phyloP scores from a whole-genome alignment of 2,329 filamentous ascomycete genomes.

The Talaromyces rugulosus region DNA sequence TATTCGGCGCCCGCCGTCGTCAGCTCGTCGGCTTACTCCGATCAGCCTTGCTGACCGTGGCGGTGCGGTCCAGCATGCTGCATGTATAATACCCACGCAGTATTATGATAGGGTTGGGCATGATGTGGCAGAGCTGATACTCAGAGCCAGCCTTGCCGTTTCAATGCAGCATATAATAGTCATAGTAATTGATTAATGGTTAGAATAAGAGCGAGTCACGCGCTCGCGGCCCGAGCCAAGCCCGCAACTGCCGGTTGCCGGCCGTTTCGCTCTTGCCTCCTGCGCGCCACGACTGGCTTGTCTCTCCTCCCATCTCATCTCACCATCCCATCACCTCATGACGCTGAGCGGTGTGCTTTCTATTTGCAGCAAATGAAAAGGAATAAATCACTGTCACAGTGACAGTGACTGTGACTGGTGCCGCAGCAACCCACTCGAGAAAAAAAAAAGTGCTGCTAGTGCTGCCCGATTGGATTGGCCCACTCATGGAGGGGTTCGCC shows the following conservation, averaged over 20 bases:
- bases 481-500: neutral
- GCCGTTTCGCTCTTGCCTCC: neutral
- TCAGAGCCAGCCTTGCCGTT: neutral
- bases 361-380: neutral
- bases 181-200: neutral
- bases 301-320: neutral
- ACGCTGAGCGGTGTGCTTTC: neutral
- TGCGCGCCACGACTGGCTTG: neutral
- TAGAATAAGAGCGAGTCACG: neutral
- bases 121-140: neutral
- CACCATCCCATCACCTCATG: neutral
- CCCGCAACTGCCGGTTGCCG: neutral
- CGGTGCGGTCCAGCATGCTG: neutral
- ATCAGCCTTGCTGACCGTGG: constrained; percentile 1
- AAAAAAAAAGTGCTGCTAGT: neutral
- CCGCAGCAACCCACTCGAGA: neutral
- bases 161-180: neutral
- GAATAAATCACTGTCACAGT: neutral
- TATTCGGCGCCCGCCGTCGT: neutral
- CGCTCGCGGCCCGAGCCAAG: neutral
- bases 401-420: neutral
- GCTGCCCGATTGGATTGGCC: neutral
- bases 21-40: neutral
- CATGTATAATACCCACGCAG: too few species aligned
- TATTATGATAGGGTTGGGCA: too few species aligned